These are phyloP conservation scores for Zangia roseola DNA, from an alignment of 768 basidiomycete genomes.

Conservation along the genomic window DNA sequence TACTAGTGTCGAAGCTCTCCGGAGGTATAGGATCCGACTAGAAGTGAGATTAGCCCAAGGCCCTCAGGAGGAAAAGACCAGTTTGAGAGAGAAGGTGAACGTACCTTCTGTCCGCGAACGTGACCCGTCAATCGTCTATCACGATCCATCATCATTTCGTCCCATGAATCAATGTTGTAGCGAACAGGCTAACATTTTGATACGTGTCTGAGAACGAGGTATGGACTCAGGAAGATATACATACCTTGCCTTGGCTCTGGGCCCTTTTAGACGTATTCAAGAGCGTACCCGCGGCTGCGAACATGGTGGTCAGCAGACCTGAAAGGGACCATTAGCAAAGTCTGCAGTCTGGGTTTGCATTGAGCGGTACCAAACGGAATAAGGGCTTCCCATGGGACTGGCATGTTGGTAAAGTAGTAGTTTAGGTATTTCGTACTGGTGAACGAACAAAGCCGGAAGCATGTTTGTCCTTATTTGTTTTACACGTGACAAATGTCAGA, in stretches of 20 bases:
- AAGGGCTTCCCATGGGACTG: slow-evolving; percentile 95
- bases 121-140: slow-evolving; percentile 88
- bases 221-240: not conserved
- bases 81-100: slow-evolving; percentile 27
- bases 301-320: slow-evolving; percentile 87
- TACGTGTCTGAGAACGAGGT: not conserved
- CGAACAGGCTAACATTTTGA: slow-evolving; percentile 63
- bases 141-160: slow-evolving; percentile 94
- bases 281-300: slow-evolving; percentile 87
- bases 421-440: not conserved
- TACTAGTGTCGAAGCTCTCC: slow-evolving; percentile 67
- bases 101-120: slow-evolving; percentile 79
- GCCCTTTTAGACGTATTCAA: slow-evolving; percentile 73
- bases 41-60: not conserved
- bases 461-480: slow-evolving; percentile 25
- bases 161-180: slow-evolving; percentile 87
- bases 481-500: not conserved
- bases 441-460: not conserved
- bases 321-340: slow-evolving; percentile 4
- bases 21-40: slow-evolving; percentile 72
- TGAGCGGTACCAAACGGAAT: slow-evolving; percentile 79
- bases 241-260: slow-evolving; percentile 91
- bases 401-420: slow-evolving; percentile 54
- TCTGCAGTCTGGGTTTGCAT: not conserved
- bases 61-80: not conserved